Conservation (phyloP, 352 stramenopile species). For the Globisporangium okanoganense region DNA sequence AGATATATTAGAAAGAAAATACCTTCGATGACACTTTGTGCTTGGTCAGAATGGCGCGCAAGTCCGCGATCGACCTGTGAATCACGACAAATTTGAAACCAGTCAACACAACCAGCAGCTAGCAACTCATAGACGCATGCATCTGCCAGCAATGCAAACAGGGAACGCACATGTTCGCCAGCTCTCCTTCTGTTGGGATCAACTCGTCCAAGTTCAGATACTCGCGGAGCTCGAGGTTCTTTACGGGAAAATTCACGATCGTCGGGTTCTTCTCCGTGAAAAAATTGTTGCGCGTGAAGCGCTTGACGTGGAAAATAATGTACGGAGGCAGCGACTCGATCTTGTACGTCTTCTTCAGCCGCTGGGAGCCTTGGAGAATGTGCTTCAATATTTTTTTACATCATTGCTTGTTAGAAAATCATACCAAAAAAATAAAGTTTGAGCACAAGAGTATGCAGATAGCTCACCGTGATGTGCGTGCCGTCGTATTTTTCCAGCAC, state of each 20-base stretch:
- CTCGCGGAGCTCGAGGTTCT: conserved; percentile 96
- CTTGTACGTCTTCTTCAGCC: conserved; percentile 90
- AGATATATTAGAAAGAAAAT: background rate
- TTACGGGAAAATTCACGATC: conserved; percentile 99
- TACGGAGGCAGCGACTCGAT: conserved; percentile 92
- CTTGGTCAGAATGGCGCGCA: conserved; percentile 54
- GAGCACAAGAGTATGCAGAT: too few relatives aligned
- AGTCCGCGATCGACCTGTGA: conserved; percentile 55
- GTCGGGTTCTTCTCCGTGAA: conserved; percentile 99
- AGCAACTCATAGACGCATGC: background rate
- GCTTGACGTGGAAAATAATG: conserved; percentile 96
- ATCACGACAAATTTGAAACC: background rate
- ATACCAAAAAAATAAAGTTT: background rate
- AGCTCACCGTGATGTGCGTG: conserved; percentile 55
- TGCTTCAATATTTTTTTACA: conserved; percentile 34
- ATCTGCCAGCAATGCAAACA: background rate
- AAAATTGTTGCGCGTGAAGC: conserved; percentile 98
- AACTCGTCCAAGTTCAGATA: conserved; percentile 68
- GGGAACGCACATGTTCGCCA: conserved; percentile 31
- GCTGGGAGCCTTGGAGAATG: conserved; percentile 75
- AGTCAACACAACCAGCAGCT: background rate
- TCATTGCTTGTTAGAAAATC: background rate
- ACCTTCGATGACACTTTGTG: conserved; percentile 47
- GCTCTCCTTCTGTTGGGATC: conserved; percentile 48
- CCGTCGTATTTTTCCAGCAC: conserved; percentile 98